Evolutionary conservation across 257 asterid genomes (phyloP).

Genomic region (Primulina eburnea): DNA sequence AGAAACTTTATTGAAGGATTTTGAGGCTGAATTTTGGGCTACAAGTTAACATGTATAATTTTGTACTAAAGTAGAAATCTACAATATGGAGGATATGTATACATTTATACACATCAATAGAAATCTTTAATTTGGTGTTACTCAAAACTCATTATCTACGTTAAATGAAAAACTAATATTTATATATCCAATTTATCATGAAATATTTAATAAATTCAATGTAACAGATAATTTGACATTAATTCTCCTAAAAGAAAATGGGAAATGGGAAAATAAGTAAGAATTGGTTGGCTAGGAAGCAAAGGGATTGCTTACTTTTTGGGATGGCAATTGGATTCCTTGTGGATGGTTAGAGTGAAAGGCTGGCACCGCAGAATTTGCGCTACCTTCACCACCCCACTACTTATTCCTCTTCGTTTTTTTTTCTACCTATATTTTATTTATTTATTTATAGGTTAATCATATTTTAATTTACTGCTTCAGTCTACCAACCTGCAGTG

Average conservation of each 20-base stretch:
- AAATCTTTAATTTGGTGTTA: too few species aligned
- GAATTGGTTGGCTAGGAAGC: conserved; percentile 71
- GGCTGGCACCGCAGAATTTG: conserved; percentile 59
- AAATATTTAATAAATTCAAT: too few species aligned
- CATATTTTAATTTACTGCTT: neutral
- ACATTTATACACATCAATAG: neutral
- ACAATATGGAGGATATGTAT: neutral
- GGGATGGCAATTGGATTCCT: conserved; percentile 44
- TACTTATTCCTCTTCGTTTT: conserved; percentile 10
- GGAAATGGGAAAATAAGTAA: conserved; percentile 34
- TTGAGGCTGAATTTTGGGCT: neutral
- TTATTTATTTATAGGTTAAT: neutral
- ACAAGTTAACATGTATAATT: neutral
- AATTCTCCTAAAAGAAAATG: conserved; percentile 8
- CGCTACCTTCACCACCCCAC: conserved; percentile 35
- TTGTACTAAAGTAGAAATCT: neutral
- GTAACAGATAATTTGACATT: too few species aligned
- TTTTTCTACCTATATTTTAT: neutral
- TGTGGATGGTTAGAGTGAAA: conserved; percentile 69
- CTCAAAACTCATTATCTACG: too few species aligned
- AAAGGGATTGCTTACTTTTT: conserved; percentile 55
- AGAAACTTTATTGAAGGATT: too few species aligned
- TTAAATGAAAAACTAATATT: too few species aligned
- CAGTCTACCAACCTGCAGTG: too few species aligned
- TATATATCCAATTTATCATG: too few species aligned